Conservation (phyloP, 2,329 filamentous ascomycete species). For the Monosporascus cannonballus region DNA sequence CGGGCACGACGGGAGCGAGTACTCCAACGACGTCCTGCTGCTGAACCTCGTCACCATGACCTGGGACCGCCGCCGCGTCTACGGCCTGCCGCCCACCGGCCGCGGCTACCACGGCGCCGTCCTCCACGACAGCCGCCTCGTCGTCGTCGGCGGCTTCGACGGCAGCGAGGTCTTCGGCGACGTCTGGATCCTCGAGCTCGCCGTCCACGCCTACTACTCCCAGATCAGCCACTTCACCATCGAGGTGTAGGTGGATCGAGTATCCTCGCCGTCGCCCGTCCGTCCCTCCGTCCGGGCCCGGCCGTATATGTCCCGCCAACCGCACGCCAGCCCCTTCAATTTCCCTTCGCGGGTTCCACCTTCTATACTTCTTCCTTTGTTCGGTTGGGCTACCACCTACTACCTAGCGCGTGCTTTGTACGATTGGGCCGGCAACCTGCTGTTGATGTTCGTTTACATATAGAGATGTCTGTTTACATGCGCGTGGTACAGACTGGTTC, state of each 20-base stretch:
- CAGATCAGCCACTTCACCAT: conserved; percentile 70
- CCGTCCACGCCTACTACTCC: conserved; percentile 65
- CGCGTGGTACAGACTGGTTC: no score
- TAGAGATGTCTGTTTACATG: no score
- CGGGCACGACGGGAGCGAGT: conserved; percentile 64
- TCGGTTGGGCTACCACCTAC: no score
- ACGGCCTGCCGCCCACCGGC: conserved; percentile 56
- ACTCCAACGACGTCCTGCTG: conserved; percentile 62
- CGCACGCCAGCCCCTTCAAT: no score
- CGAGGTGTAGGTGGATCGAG: conserved; percentile 42
- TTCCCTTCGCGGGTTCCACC: no score
- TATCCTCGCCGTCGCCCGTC: no score
- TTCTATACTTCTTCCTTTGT: no score
- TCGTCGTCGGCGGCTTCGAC: conserved; percentile 63
- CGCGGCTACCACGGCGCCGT: conserved; percentile 63
- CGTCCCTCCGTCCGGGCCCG: no score
- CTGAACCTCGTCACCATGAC: conserved; percentile 68
- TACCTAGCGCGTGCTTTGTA: no score
- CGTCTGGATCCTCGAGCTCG: conserved; percentile 61
- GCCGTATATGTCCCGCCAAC: no score
- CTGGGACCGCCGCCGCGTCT: conserved; percentile 63
- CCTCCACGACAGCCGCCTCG: conserved; percentile 57
- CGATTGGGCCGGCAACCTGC: no score
- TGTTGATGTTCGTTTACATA: no score
- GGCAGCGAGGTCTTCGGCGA: conserved; percentile 63